Evolutionary conservation across 176 grass and related monocot genomes (phyloP), one percentile per base, ranked within the genome.

Genomic region (Bothriochloa decipiens): DNA sequence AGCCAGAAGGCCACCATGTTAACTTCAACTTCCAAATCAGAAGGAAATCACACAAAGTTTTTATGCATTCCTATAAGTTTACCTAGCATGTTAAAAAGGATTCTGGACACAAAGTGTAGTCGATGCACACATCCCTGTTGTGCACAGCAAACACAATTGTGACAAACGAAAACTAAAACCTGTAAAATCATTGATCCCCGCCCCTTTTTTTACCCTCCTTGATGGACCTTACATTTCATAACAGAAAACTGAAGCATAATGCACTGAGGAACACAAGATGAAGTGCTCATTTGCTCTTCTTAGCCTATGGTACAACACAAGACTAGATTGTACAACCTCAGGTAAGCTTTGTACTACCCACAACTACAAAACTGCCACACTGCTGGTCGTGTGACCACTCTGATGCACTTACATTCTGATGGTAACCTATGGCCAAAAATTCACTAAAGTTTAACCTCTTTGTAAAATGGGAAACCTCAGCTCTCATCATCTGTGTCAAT

Each of bases 361-460:
- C 82, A 86, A 85, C 72, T 82, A 85, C 87, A 97, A 94, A 97
- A 97, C 71, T 88, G 84, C 45, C 82, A 94, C 86, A 93, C 65
- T 82, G 84, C 64, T 68, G 45, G 67, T 27, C 70, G 41, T 82
- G 60, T 76, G 82, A 86, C 76, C 62, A 73, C 67, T 81, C 70
- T 81, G 50, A 80, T 63, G 66, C 74, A 42, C 68, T 74, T 68
- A 36, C 23, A 52, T 27, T 80, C 69, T 87, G 50, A 37, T 50
- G 25, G 49, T 69, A 90, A 92, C 72, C 57, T 86, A 87, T 17
- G 71, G 41, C 63, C 55, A 91, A 74, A 83, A 81, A 36, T 49
- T 73, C 50, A 10, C 65, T 35, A 6, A 28, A 80, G 72, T 68
- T 41, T 77, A 39, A 83, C 37, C 16, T 1, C 22, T 50, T 73